Evolutionary conservation across 768 basidiomycete genomes (phyloP).

Genomic region (Pisolithus albus): DNA sequence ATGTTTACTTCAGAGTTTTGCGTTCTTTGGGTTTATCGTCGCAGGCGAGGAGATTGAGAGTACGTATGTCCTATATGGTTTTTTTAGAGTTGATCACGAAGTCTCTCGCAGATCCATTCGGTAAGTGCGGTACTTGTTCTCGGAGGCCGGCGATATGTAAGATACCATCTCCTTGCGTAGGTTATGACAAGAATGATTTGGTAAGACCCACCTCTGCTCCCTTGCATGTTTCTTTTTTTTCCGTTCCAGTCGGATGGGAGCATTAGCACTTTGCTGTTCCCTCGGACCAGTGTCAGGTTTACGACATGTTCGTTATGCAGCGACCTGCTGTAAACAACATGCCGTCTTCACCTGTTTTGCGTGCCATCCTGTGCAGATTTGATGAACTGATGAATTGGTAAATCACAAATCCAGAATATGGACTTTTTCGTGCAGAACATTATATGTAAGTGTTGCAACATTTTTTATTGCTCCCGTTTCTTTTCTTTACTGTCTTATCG

Average conservation of each 20-base stretch:
- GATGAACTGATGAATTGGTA: not conserved
- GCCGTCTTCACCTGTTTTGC: not conserved
- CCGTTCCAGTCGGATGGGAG: not conserved
- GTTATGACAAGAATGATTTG: constrained; percentile 71
- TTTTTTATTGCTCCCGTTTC: too few species aligned
- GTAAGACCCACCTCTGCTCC: constrained; percentile 25
- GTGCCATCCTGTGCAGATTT: not conserved
- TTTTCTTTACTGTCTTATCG: not conserved
- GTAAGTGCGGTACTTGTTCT: constrained; percentile 15
- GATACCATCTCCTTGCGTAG: constrained; percentile 8
- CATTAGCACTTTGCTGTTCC: not conserved
- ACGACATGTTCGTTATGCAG: not conserved
- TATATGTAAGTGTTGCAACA: constrained; percentile 40
- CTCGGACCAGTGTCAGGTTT: constrained; percentile 1
- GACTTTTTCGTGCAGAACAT: constrained; percentile 68
- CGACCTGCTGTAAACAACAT: not conserved
- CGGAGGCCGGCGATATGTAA: not conserved
- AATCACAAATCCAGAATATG: constrained; percentile 38
- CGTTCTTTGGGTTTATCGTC: constrained; percentile 69
- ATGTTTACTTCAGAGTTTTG: constrained; percentile 41
- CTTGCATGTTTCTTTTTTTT: not conserved
- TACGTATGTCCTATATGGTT: constrained; percentile 25
- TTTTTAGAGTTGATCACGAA: not conserved
- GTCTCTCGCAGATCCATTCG: constrained; percentile 38
- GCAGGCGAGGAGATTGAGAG: constrained; percentile 74